Conservation (phyloP, 2,329 filamentous ascomycete genomes). For the Penicillium sumatraense region DNA sequence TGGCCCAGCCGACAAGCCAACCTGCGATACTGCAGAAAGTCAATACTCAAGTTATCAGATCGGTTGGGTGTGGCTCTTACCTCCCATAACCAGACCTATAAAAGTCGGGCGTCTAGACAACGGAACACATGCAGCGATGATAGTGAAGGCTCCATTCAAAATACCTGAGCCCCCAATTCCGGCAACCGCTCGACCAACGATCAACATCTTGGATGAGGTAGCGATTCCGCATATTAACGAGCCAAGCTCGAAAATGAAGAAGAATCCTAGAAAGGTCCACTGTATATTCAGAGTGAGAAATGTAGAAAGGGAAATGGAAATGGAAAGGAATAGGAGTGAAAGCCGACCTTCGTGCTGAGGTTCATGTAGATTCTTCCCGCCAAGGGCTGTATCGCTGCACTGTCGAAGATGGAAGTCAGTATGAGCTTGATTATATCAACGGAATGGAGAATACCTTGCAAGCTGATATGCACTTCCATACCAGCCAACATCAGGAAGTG, state of each 20-base stretch:
- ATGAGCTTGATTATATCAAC: too few species aligned
- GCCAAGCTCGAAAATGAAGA: conserved; percentile 5
- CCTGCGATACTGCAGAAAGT: neutral
- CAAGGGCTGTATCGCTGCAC: conserved; percentile 3
- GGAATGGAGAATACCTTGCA: neutral
- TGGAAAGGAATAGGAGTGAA: neutral
- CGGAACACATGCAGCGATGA: neutral
- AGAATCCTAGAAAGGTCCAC: conserved; percentile 1
- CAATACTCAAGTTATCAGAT: neutral
- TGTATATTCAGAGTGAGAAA: neutral
- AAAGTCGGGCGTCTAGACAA: neutral
- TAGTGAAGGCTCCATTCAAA: conserved; percentile 6
- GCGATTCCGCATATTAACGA: conserved; percentile 8
- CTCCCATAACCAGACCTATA: neutral
- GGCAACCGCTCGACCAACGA: conserved; percentile 4
- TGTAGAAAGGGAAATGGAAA: neutral
- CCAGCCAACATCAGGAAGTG: conserved; percentile 8
- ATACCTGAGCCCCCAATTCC: conserved; percentile 6
- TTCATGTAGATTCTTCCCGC: conserved; percentile 5
- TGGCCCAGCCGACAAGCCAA: neutral
- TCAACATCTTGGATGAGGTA: conserved; percentile 5
- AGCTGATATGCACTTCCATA: conserved; percentile 9
- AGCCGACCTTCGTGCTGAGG: conserved; percentile 1
- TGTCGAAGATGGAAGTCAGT: neutral
- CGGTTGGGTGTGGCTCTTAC: neutral